These are phyloP conservation scores for Arachis monticola DNA, from an alignment of 331 rosid genomes.

Conservation along the genomic window DNA sequence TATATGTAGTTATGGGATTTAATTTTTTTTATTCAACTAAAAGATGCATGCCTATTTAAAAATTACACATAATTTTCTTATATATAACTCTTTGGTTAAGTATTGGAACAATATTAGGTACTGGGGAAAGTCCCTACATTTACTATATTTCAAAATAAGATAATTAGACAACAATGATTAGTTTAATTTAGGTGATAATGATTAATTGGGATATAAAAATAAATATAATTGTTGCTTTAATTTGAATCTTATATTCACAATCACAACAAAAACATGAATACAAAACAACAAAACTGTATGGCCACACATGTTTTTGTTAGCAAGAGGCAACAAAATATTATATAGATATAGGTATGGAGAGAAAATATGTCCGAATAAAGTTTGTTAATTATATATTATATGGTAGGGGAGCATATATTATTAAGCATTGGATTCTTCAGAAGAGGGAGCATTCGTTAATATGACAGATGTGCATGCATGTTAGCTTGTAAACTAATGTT, in stretches of 20 bases:
- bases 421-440: conserved; percentile 74
- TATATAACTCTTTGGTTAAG: no score
- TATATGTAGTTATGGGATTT: no score
- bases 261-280: conserved; percentile 37
- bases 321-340: conserved; percentile 33
- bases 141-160: no score
- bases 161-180: no score
- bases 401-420: conserved; percentile 8
- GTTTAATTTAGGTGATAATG: no score
- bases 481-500: conserved; percentile 36
- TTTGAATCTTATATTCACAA: not conserved
- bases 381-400: not conserved
- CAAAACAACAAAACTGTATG: conserved; percentile 33
- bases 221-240: no score
- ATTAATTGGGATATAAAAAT: no score
- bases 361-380: conserved; percentile 1
- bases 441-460: conserved; percentile 42
- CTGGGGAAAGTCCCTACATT: no score
- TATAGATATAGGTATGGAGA: conserved; percentile 19
- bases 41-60: no score
- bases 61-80: no score
- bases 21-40: no score
- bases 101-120: no score
- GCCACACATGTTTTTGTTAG: conserved; percentile 35
- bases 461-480: conserved; percentile 42